Evolutionary conservation across 257 asterid species (phyloP).

Genomic region (Solanum sejunctum): DNA sequence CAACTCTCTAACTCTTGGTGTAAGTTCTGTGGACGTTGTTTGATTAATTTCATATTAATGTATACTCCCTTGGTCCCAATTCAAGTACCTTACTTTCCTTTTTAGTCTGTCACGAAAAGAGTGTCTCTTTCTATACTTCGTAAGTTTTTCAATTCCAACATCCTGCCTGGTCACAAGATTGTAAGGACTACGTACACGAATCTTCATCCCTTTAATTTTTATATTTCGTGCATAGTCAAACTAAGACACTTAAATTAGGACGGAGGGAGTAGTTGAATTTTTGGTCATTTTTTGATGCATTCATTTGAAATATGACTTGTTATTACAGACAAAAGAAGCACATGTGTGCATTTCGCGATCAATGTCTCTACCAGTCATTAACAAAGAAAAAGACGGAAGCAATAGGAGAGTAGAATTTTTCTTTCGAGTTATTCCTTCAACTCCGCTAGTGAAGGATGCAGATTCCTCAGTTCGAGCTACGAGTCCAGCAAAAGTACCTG

Average conservation of each 20-base stretch:
- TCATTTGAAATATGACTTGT: not conserved
- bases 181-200: not conserved
- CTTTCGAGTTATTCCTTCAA: constrained; percentile 74
- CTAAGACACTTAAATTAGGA: not conserved
- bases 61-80: not conserved
- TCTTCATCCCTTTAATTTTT: not conserved
- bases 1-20: constrained; percentile 25
- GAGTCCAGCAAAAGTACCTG: constrained; percentile 25
- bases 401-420: constrained; percentile 41
- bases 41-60: not conserved
- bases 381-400: constrained; percentile 33
- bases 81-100: not conserved
- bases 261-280: not conserved
- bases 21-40: constrained; percentile 15
- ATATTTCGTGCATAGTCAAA: too few relatives aligned
- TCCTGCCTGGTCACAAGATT: not conserved
- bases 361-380: constrained; percentile 56
- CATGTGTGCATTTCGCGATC: constrained; percentile 44
- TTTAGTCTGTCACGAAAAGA: not conserved
- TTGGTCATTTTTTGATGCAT: not conserved
- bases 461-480: constrained; percentile 12
- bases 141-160: too few relatives aligned
- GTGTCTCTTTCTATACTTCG: not conserved
- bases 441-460: constrained; percentile 46
- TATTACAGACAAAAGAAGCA: constrained; percentile 36